Base-by-base conservation (phyloP, 164 flowering plant genomes). In the Sedum album region DNA sequence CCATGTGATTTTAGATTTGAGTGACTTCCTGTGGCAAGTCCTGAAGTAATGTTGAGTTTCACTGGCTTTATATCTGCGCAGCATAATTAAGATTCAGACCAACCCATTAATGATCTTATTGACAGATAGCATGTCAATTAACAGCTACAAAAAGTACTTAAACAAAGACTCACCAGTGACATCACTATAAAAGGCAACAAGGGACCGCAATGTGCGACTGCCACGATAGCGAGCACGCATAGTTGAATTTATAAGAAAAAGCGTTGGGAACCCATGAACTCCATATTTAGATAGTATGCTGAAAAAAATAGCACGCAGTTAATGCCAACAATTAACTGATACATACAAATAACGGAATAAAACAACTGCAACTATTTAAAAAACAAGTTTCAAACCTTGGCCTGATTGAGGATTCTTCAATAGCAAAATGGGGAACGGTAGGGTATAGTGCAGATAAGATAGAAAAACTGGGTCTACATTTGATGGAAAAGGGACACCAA, bases 231-330 rank as follows among this genome's bases (percentile, higher is more conserved):
- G 89, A 62, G 82, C 78, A 51, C 89, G 87, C 80, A 82, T 77
- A 13, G 98, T 91, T 20, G 96, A 88, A 74, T 94, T 91, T 31
- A 84, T 68, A 51, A 94, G 84, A 71, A 91, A 80, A 74, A 94
- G 85, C 6, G 95, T 87, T 1, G 98, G 98, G 72, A 91, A 94
- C 48, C 98, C 97, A 82, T 85, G 96, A 77, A 91, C 95, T 71
- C 98, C 96, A 78, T 89, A 91, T 76, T 79, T 88, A 0, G 96
- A 86, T 31, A 94, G 82, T 21, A 80, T 82, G 82, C 98, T 94
- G 90, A 73, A 80, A 44, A 72, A 69, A 73, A 39, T 28, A 39
- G 11, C 57, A 0, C 5, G 33, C 41, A 25, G 18, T 51, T 31
- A 67, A 31, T 20, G 31, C 66, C 63, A 68, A 46, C 61, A 61